phyloP scores from a whole-genome alignment of 768 basidiomycete species.

The Phylloporus scabripes region DNA sequence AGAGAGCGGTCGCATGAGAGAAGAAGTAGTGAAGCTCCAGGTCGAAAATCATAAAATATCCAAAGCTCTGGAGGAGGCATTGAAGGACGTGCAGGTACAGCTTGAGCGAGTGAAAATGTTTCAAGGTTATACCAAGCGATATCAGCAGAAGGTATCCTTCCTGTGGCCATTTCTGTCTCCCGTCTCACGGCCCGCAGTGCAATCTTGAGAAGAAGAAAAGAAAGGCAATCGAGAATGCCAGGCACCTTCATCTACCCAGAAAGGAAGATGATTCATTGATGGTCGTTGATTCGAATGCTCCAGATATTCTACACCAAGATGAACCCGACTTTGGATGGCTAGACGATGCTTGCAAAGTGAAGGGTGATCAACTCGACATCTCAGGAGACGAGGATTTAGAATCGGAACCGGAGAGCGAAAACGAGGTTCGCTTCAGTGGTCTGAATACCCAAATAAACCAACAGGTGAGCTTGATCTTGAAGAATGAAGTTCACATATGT shows the following conservation, averaged over 20 bases:
- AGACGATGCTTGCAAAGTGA: constrained; percentile 25
- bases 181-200: constrained; percentile 10
- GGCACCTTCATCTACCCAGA: background rate
- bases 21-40: constrained; percentile 20
- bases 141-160: constrained; percentile 21
- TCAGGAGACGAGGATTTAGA: constrained; percentile 11
- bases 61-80: constrained; percentile 13
- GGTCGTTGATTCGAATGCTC: constrained; percentile 25
- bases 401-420: constrained; percentile 15
- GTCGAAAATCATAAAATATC: constrained; percentile 21
- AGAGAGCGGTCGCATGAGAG: constrained; percentile 12
- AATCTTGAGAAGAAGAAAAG: constrained; percentile 25
- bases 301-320: constrained; percentile 16
- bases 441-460: constrained; percentile 2
- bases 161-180: background rate
- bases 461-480: constrained; percentile 4
- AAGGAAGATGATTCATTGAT: constrained; percentile 28
- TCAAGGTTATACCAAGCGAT: constrained; percentile 15
- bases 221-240: constrained; percentile 18
- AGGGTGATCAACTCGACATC: constrained; percentile 21
- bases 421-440: constrained; percentile 9
- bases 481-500: background rate
- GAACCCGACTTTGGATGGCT: constrained; percentile 21
- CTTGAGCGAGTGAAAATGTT: constrained; percentile 22
- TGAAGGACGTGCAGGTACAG: constrained; percentile 11